Conservation (phyloP, 2,329 filamentous ascomycete species). For the Arachnomyces sp. region DNA sequence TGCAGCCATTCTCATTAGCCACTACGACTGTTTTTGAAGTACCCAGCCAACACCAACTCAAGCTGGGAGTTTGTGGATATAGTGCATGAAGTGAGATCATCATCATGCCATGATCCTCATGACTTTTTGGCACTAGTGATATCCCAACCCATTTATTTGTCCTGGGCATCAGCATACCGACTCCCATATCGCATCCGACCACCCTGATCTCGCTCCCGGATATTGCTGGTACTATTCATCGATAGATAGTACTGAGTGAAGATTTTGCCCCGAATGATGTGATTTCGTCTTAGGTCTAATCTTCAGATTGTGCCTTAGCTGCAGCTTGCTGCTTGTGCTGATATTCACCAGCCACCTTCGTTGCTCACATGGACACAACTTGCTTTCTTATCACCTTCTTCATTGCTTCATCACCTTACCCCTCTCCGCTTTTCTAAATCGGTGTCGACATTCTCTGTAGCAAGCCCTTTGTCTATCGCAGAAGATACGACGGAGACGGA, state of each 20-base stretch:
- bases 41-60: too few species aligned
- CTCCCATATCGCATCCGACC: constrained; percentile 14
- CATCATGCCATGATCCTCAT: too few species aligned
- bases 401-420: constrained; percentile 1
- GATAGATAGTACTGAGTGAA: too few species aligned
- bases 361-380: constrained; percentile 25
- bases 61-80: not conserved
- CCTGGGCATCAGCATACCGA: constrained; percentile 14
- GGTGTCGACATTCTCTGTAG: constrained; percentile 2
- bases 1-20: too few species aligned
- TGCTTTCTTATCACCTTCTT: constrained; percentile 13
- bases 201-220: too few species aligned
- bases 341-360: constrained; percentile 10
- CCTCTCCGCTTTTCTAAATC: constrained; percentile 10
- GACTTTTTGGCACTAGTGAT: too few species aligned
- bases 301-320: constrained; percentile 5
- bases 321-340: constrained; percentile 4
- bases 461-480: too few species aligned
- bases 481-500: too few species aligned
- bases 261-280: too few species aligned
- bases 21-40: too few species aligned
- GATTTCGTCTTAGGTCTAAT: constrained; percentile 12
- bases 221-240: too few species aligned
- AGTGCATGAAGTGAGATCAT: too few species aligned
- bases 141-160: not conserved